Conservation (phyloP, 169 alveolate genomes). For the Babesia ovata region DNA sequence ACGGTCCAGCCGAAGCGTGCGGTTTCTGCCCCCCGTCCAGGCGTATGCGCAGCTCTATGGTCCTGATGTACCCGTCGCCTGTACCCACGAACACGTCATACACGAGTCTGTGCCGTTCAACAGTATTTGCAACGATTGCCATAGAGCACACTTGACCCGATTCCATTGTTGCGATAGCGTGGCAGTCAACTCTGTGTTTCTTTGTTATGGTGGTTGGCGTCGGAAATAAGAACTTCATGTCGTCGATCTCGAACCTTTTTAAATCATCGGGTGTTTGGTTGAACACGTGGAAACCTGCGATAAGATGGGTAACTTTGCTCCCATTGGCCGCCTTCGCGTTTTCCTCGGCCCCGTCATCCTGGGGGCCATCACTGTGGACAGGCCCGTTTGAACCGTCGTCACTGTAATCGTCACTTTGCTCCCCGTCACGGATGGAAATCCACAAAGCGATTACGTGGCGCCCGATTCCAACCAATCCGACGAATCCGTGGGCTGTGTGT, state of each 20-base stretch:
- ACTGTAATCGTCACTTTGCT: neutral
- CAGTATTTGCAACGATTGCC: neutral
- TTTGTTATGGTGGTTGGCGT: neutral
- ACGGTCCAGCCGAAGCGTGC: neutral
- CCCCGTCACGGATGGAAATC: neutral
- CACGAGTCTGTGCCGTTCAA: neutral
- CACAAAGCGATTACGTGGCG: conserved; percentile 1
- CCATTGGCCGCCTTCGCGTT: neutral
- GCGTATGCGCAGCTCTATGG: neutral
- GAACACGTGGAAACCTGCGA: conserved; percentile 2
- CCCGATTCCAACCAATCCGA: neutral
- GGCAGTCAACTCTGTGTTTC: neutral
- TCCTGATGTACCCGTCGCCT: conserved; percentile 3
- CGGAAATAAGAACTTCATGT: conserved; percentile 29
- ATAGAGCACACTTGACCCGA: conserved; percentile 10
- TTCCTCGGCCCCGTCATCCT: too few species aligned
- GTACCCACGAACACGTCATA: conserved; percentile 23
- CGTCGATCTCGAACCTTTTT: conserved; percentile 24
- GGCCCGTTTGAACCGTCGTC: too few species aligned
- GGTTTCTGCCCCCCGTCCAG: neutral
- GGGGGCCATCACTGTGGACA: too few species aligned
- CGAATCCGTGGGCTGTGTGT: conserved; percentile 23
- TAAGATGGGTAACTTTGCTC: neutral
- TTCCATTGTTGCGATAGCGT: neutral
- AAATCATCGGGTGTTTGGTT: conserved; percentile 28